phyloP scores from a whole-genome alignment of 495 filamentous ascomycete species.

The Apodospora peruviana region DNA sequence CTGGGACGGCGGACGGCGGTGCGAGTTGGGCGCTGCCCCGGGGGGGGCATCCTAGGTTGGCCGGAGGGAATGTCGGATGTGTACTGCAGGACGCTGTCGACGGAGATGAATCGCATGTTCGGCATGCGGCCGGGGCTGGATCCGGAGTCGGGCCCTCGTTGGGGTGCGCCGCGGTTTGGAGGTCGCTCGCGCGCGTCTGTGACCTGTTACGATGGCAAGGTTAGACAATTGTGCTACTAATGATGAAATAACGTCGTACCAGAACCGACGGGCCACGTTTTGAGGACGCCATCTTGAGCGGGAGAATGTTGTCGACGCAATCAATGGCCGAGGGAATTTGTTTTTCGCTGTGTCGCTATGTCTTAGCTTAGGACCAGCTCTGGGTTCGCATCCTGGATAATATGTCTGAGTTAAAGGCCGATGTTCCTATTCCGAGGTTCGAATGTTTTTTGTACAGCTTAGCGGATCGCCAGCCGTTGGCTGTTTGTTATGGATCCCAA shows the following conservation, averaged over 20 bases:
- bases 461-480: no score
- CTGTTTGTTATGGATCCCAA: no score
- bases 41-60: constrained; percentile 74
- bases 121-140: constrained; percentile 23
- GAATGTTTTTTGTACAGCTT: no score
- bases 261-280: constrained; percentile 32
- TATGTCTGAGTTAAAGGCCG: no score
- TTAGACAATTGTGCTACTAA: neutral
- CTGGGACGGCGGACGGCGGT: constrained; percentile 38
- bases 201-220: constrained; percentile 15
- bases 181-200: constrained; percentile 33
- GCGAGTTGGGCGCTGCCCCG: constrained; percentile 49
- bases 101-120: constrained; percentile 77
- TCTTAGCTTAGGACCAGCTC: neutral
- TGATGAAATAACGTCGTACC: constrained; percentile 13
- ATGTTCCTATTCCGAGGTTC: no score
- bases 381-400: no score
- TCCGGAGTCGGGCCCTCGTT: constrained; percentile 5
- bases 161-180: constrained; percentile 12
- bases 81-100: constrained; percentile 93
- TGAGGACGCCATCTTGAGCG: constrained; percentile 19
- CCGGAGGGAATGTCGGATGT: constrained; percentile 92
- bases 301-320: neutral
- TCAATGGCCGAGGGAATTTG: neutral
- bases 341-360: neutral